A percentile compares a stretch with the other conserved stretches of the same genome.
phyloP scores from a whole-genome alignment of 352 stramenopile genomes.

The Nothophytophthora sp. region DNA sequence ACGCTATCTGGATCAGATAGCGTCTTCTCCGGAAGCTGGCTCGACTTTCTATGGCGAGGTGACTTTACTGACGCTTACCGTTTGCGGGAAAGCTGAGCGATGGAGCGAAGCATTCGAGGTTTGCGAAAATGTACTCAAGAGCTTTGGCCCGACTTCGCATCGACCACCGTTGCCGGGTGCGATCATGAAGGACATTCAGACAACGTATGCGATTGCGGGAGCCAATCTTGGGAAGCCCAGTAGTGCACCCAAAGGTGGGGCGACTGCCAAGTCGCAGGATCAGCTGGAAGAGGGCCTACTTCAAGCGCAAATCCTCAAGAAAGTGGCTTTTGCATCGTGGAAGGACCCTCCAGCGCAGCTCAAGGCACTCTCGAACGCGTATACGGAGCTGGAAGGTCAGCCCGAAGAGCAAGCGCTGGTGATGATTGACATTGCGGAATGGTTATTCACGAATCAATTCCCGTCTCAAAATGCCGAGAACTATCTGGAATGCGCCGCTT shows the following conservation, averaged over 20 bases:
- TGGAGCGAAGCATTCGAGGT: constrained; percentile 47
- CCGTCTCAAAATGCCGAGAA: constrained; percentile 48
- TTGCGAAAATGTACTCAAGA: constrained; percentile 32
- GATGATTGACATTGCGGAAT: constrained; percentile 86
- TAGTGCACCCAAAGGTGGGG: constrained; percentile 7
- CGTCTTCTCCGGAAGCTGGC: constrained; percentile 1
- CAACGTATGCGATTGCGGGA: constrained; percentile 47
- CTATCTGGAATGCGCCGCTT: constrained; percentile 59
- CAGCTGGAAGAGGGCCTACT: constrained; percentile 44
- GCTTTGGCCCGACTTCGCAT: constrained; percentile 14
- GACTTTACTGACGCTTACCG: constrained; percentile 48
- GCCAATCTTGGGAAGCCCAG: constrained; percentile 54
- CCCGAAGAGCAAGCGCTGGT: constrained; percentile 64
- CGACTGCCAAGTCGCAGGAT: constrained; percentile 30
- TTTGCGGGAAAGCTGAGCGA: constrained; percentile 49
- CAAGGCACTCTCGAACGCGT: constrained; percentile 51
- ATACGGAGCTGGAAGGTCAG: constrained; percentile 57
- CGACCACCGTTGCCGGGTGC: constrained; percentile 12
- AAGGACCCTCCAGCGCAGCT: constrained; percentile 62
- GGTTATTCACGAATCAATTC: constrained; percentile 76
- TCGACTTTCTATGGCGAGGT: constrained; percentile 50
- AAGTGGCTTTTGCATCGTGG: constrained; percentile 65
- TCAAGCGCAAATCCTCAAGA: constrained; percentile 63
- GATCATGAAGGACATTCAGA: constrained; percentile 56
- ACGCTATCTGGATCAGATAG: constrained; percentile 22